A percentile compares a stretch with the other conserved stretches of the same genome.
Conservation (phyloP, 305 asterid genomes). For the Solanum hybrid region DNA sequence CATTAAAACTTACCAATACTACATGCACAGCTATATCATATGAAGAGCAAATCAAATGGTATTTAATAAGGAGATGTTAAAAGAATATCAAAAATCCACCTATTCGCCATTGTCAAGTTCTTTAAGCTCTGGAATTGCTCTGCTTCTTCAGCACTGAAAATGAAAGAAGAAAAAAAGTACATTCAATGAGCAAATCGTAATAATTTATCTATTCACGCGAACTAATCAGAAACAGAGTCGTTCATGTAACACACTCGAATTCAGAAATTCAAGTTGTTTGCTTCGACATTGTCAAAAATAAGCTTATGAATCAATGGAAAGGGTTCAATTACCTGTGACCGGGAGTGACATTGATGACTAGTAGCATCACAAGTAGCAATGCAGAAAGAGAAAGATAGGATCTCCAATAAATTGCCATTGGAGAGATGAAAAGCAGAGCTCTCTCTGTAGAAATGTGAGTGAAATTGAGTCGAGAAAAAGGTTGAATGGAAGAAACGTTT, state of each 20-base stretch:
- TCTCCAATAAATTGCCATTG: conserved; percentile 32
- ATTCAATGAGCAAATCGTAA: not conserved
- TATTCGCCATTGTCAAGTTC: conserved; percentile 38
- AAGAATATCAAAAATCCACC: conserved; percentile 18
- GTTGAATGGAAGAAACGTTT: conserved; percentile 7
- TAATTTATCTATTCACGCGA: not conserved
- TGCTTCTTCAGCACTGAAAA: conserved; percentile 26
- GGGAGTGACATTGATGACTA: not conserved
- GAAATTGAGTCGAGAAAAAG: conserved; percentile 7
- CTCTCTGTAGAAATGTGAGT: not conserved
- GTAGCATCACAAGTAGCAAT: conserved; percentile 5
- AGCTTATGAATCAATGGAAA: not conserved
- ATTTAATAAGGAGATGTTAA: not conserved
- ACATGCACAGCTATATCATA: not conserved
- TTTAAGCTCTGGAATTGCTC: conserved; percentile 21
- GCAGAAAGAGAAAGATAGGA: conserved; percentile 11
- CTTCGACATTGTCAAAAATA: not conserved
- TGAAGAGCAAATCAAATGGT: not conserved
- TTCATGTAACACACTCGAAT: not conserved
- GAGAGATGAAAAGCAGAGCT: not conserved
- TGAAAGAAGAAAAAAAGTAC: not conserved
- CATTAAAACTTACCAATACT: not conserved
- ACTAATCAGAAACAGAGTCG: not conserved
- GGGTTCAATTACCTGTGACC: not conserved
- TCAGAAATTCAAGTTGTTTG: not conserved